Base-by-base conservation (phyloP, 1,139 yeast species). In the Ogataea hybrid region DNA sequence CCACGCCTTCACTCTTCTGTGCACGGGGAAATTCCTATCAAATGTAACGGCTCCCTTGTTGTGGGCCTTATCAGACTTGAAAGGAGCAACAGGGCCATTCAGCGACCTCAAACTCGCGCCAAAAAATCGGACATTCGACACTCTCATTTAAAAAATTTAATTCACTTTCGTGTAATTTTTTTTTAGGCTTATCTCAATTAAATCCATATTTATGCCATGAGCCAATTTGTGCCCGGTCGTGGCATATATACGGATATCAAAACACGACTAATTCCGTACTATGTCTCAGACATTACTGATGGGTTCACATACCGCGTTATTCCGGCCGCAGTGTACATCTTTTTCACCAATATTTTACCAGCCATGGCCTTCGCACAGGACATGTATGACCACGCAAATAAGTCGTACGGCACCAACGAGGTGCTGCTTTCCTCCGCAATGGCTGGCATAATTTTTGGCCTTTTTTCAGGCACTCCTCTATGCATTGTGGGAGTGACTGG, bases 401-500 rank as follows among this genome's bases (percentile, higher is more conserved):
- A 85, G 53, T 74, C 90, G 20, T 92, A 86, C 57, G 98, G 98
- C 2, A 85, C 92, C 2, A 92, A 92, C 59, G 98, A 92, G 59
- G 85, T 90, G 3, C 67, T 92, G 25, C 61, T 92, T 59, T 74
- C 95, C 17, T 79, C 90, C 25, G 96, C 96, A 0, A 64, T 92
- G 56, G 97, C 88, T 0, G 97, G 97, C 0, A 76, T 90, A 5
- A 81, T 84, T 3, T 92, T 92, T 69, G 97, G 97, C 0, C 57
- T 85, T 6, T 69, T 90, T 44, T 73, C 85, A 0, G 97, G 97
- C 0, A 96, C 90, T 54, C 97, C 98, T 0, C 65, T 92, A 28
- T 87, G 96, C 57, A 86, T 92, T 25, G 97, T 92, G n/a, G 98
- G 98, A 3, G 97, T 92, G 4, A 92, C 98, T 0, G 95, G 97